These are phyloP conservation scores for Trametes gibbosa DNA, from an alignment of 768 basidiomycete genomes.

Conservation along the genomic window DNA sequence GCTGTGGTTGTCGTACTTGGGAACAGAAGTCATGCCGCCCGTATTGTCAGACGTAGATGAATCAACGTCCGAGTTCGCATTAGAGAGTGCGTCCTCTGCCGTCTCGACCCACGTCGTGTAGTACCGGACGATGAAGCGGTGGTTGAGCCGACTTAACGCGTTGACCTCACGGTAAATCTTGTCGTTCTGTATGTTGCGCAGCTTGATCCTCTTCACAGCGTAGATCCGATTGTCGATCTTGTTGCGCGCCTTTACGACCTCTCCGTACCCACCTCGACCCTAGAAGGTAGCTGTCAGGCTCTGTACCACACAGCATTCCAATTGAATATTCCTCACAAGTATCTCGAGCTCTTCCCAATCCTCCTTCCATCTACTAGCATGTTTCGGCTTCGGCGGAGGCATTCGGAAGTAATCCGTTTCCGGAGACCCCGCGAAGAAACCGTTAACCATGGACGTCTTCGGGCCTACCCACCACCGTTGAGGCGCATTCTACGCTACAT, in stretches of 20 bases:
- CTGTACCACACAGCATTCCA: neutral
- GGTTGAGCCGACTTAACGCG: conserved; percentile 81
- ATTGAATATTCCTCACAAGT: conserved; percentile 41
- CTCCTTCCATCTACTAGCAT: conserved; percentile 81
- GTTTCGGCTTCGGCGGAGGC: conserved; percentile 40
- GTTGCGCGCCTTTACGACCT: conserved; percentile 93
- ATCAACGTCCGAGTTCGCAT: conserved; percentile 37
- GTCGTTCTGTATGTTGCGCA: conserved; percentile 76
- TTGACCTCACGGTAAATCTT: conserved; percentile 92
- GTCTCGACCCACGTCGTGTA: conserved; percentile 90
- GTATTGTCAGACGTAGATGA: conserved; percentile 33
- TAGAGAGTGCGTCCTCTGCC: conserved; percentile 46
- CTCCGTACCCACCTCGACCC: conserved; percentile 90
- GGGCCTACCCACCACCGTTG: conserved; percentile 31
- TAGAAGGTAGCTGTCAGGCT: conserved; percentile 27
- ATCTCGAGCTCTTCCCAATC: conserved; percentile 94
- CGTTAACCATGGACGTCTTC: conserved; percentile 49
- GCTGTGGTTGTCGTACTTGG: conserved; percentile 32
- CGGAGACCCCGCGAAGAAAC: conserved; percentile 50
- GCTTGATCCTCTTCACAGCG: conserved; percentile 88
- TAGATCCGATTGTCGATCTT: conserved; percentile 85
- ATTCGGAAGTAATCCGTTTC: conserved; percentile 62
- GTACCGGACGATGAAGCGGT: conserved; percentile 90
- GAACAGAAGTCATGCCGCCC: conserved; percentile 57
- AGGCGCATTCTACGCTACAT: neutral